phyloP scores from a whole-genome alignment of 768 basidiomycete genomes.

The Trametes cubensis region DNA sequence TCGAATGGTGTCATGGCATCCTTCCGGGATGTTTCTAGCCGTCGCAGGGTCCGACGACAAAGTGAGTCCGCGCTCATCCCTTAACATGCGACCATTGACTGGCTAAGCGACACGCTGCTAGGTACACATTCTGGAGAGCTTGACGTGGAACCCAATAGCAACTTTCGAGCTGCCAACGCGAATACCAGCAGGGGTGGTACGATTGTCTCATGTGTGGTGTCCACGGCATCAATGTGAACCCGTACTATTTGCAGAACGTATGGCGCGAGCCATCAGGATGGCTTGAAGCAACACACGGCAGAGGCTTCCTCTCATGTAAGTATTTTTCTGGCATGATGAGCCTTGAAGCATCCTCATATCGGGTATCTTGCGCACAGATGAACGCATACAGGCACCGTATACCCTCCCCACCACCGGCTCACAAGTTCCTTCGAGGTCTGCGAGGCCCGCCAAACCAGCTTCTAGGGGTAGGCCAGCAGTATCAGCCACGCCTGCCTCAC shows the following conservation, averaged over 20 bases:
- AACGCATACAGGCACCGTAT: slow-evolving; percentile 60
- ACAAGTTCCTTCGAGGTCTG: slow-evolving; percentile 59
- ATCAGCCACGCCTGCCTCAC: slow-evolving; percentile 38
- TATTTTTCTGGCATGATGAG: neutral
- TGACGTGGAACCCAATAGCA: slow-evolving; percentile 72
- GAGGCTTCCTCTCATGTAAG: slow-evolving; percentile 87
- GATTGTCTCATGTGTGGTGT: slow-evolving; percentile 26
- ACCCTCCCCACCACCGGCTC: slow-evolving; percentile 49
- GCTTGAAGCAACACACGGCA: slow-evolving; percentile 80
- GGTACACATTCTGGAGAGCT: slow-evolving; percentile 75
- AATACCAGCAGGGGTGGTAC: slow-evolving; percentile 58
- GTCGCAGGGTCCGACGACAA: slow-evolving; percentile 91
- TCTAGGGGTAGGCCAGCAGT: slow-evolving; percentile 51
- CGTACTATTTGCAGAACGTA: slow-evolving; percentile 51
- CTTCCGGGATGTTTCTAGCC: slow-evolving; percentile 78
- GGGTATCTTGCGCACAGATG: slow-evolving; percentile 49
- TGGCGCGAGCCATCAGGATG: slow-evolving; percentile 90
- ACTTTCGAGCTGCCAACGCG: slow-evolving; percentile 65
- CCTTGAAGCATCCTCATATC: neutral
- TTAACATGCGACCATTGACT: neutral
- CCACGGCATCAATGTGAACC: neutral
- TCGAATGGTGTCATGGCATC: slow-evolving; percentile 81
- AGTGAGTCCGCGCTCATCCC: slow-evolving; percentile 40
- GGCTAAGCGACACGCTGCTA: slow-evolving; percentile 32
- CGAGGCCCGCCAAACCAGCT: slow-evolving; percentile 42